These are phyloP conservation scores for Platanthera zijinensis DNA, from an alignment of 106 monocot genomes.

Conservation along the genomic window DNA sequence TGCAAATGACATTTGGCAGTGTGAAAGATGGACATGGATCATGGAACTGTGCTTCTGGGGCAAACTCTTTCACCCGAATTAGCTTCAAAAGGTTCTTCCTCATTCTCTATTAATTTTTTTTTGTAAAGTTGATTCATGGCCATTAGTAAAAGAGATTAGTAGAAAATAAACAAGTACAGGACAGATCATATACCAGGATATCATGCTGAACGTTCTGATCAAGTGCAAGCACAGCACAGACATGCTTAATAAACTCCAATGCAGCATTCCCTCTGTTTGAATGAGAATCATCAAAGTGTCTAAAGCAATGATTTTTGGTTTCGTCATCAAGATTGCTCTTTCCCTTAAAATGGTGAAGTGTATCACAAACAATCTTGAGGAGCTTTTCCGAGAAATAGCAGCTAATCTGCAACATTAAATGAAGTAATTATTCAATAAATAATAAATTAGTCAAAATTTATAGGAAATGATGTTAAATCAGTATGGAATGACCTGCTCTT, in stretches of 20 bases:
- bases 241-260: constrained; percentile 88
- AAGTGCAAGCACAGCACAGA: constrained; percentile 88
- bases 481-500: constrained; percentile 50
- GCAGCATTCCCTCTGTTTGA: constrained; percentile 54
- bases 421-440: not conserved
- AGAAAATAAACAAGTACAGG: not conserved
- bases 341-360: constrained; percentile 47
- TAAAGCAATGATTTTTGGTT: constrained; percentile 7
- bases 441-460: not conserved
- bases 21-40: constrained; percentile 49
- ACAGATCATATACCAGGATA: constrained; percentile 43
- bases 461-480: not conserved
- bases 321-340: constrained; percentile 21
- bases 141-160: not conserved
- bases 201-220: constrained; percentile 82
- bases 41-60: constrained; percentile 88
- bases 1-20: constrained; percentile 95
- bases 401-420: constrained; percentile 61
- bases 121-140: not conserved
- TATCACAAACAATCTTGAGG: constrained; percentile 66
- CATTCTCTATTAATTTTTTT: constrained; percentile 48
- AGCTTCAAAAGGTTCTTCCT: constrained; percentile 87
- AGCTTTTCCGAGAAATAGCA: constrained; percentile 82
- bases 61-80: constrained; percentile 84
- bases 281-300: constrained; percentile 11